A percentile compares a stretch with the other conserved stretches of the same genome.
These are phyloP conservation scores for Spiraea crenata DNA, from an alignment of 331 rosid species.

Conservation along the genomic window DNA sequence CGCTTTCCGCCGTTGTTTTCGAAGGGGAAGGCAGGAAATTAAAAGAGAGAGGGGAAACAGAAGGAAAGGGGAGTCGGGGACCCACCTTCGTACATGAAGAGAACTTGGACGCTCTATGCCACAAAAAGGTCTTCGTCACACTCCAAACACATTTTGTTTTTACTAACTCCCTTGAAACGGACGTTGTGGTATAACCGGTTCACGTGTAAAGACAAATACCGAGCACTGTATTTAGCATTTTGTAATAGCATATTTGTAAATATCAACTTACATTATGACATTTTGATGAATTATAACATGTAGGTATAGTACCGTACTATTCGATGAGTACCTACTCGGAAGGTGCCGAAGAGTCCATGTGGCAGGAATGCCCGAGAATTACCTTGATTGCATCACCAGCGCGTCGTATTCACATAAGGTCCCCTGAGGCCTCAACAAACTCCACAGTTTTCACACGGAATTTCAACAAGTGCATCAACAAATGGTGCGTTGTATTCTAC, in stretches of 20 bases:
- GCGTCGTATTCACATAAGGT: not conserved
- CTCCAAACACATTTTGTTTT: slow-evolving; percentile 49
- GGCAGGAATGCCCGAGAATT: not conserved
- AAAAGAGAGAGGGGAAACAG: slow-evolving; percentile 32
- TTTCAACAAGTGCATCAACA: not conserved
- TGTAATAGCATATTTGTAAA: no score
- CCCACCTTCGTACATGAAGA: slow-evolving; percentile 73
- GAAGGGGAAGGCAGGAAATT: not conserved
- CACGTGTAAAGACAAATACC: no score
- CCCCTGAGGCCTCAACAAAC: not conserved
- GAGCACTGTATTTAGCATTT: no score
- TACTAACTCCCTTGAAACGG: not conserved
- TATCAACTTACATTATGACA: no score
- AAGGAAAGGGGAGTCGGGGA: slow-evolving; percentile 36
- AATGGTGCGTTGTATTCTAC: not conserved
- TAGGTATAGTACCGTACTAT: no score
- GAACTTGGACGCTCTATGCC: slow-evolving; percentile 95
- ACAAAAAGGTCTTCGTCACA: slow-evolving; percentile 61
- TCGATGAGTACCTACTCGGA: no score
- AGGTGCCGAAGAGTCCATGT: not conserved
- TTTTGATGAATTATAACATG: no score
- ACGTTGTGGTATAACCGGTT: no score
- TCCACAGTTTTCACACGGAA: not conserved
- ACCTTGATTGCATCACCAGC: not conserved
- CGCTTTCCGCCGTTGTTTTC: slow-evolving; percentile 19